A percentile compares a stretch with the other conserved stretches of the same genome.
Evolutionary conservation across 2,329 filamentous ascomycete species (phyloP).

Genomic region (Sclerotinia sclerotiorum): DNA sequence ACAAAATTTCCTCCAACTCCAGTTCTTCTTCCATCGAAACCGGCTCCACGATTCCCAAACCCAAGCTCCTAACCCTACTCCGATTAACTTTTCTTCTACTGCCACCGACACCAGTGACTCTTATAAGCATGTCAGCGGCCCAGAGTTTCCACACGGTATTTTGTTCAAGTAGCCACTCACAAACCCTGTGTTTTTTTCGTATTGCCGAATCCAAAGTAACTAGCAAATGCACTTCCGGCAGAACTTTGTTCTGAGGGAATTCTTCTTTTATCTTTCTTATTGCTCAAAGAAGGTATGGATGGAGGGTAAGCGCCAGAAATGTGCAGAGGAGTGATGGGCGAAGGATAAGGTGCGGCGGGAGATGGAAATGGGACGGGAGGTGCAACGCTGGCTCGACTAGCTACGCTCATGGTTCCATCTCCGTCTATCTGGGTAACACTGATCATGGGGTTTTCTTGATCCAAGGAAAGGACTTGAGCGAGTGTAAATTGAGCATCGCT

Average conservation of each 20-base stretch:
- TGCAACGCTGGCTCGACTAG: neutral
- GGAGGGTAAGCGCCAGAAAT: constrained; percentile 4
- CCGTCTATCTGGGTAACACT: neutral
- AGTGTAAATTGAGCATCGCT: constrained; percentile 1
- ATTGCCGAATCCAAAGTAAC: constrained; percentile 17
- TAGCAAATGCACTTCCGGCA: constrained; percentile 16
- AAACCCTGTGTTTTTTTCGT: neutral
- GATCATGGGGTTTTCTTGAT: neutral
- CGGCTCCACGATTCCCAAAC: neutral
- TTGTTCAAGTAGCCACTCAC: constrained; percentile 6
- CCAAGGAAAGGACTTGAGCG: neutral
- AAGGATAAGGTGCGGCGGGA: neutral
- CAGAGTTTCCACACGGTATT: neutral
- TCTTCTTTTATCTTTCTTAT: constrained; percentile 9
- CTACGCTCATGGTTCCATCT: constrained; percentile 10
- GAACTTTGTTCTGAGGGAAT: constrained; percentile 1
- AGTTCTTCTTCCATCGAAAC: neutral
- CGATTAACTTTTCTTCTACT: neutral
- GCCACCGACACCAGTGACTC: neutral
- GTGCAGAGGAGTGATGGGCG: neutral
- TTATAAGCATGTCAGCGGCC: constrained; percentile 11
- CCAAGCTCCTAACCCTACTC: neutral
- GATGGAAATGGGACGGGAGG: neutral
- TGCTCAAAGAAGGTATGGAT: neutral
- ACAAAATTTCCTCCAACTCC: constrained; percentile 10